A percentile compares a stretch with the other conserved stretches of the same genome.
Evolutionary conservation across 2,329 filamentous ascomycete genomes (phyloP).

Genomic region (Huntiella omanensis): DNA sequence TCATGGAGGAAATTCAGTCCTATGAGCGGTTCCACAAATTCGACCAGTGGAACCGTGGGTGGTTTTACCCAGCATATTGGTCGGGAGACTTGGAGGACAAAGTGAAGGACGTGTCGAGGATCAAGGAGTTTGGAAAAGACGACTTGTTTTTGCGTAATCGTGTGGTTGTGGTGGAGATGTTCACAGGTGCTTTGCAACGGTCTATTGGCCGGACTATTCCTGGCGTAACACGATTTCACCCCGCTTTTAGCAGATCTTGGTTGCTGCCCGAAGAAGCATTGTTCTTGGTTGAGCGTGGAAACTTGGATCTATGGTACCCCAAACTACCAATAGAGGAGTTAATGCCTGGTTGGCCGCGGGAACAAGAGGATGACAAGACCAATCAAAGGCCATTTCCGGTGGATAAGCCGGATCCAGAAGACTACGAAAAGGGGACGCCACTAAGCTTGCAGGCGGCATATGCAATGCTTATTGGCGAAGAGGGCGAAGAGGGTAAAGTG

Average conservation of each 20-base stretch:
- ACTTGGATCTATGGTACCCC: constrained; percentile 74
- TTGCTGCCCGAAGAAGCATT: constrained; percentile 80
- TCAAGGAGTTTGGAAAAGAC: constrained; percentile 9
- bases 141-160: constrained; percentile 23
- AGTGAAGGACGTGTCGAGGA: constrained; percentile 8
- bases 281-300: constrained; percentile 75
- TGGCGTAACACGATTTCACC: constrained; percentile 30
- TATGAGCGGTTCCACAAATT: constrained; percentile 57
- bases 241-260: constrained; percentile 51
- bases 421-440: constrained; percentile 49
- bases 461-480: constrained; percentile 58
- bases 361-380: constrained; percentile 13
- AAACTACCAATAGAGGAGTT: constrained; percentile 29
- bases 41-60: constrained; percentile 46
- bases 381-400: constrained; percentile 14
- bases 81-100: constrained; percentile 13
- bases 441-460: constrained; percentile 87
- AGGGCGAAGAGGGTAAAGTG: constrained; percentile 40
- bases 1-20: constrained; percentile 74
- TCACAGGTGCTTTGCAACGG: constrained; percentile 53
- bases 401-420: constrained; percentile 17
- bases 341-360: constrained; percentile 18
- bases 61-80: constrained; percentile 52
- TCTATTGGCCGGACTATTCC: constrained; percentile 52
- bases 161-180: constrained; percentile 50